A percentile compares a stretch with the other conserved stretches of the same genome.
Conservation (phyloP, 352 stramenopile genomes). For the Aphanomyces invadans region DNA sequence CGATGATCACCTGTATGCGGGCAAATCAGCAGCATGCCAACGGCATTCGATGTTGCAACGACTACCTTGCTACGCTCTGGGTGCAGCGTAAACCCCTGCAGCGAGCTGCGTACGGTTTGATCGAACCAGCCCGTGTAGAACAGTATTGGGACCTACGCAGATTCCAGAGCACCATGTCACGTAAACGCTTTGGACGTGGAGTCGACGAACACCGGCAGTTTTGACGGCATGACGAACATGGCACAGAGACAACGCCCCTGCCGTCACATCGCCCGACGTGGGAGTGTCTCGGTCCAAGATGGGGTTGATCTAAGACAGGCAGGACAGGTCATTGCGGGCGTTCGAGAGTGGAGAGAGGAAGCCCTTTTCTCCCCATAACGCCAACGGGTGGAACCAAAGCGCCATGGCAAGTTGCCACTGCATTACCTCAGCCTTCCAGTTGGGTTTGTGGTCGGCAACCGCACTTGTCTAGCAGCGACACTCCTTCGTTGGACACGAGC, state of each 20-base stretch:
- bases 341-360: too few species aligned
- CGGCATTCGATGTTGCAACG: neutral
- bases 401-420: neutral
- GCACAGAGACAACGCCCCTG: constrained; percentile 1
- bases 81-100: neutral
- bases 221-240: constrained; percentile 2
- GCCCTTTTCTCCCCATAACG: too few species aligned
- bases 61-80: constrained; percentile 7
- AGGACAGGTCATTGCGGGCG: too few species aligned
- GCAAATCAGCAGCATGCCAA: neutral
- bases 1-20: neutral
- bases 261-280: neutral
- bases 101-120: constrained; percentile 1
- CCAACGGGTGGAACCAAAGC: too few species aligned
- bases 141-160: constrained; percentile 11
- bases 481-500: too few species aligned
- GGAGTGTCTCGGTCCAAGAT: neutral
- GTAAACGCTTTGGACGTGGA: too few species aligned
- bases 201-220: too few species aligned
- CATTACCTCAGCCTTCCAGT: neutral
- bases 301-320: constrained; percentile 13
- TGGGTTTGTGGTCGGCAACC: neutral
- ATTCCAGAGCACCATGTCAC: neutral
- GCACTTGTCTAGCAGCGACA: neutral
- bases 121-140: constrained; percentile 19